Percentiles rank a stretch among this genome's conserved stretches.
Evolutionary conservation across 75 land plant genomes (phyloP).

Genomic region (Cupressus sempervirens): DNA sequence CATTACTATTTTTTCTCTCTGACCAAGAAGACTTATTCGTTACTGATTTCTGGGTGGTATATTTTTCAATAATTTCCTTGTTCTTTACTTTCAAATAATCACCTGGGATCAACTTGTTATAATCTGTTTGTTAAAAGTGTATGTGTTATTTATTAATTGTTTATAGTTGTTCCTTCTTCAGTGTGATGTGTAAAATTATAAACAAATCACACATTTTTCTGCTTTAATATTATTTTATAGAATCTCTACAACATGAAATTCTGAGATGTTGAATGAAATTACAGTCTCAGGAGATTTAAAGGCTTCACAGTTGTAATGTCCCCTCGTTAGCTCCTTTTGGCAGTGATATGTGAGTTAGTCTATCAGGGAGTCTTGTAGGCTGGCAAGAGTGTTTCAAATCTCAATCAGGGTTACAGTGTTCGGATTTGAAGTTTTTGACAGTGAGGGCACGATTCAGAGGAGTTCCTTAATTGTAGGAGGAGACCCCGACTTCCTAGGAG

Average conservation of each 20-base stretch:
- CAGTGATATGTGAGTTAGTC: too few species aligned
- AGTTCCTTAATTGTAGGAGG: too few species aligned
- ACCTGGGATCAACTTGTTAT: neutral
- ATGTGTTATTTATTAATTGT: neutral
- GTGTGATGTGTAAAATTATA: neutral
- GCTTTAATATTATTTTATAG: neutral
- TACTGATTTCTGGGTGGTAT: neutral
- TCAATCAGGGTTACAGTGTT: too few species aligned
- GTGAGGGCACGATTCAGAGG: too few species aligned
- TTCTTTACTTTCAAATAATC: neutral
- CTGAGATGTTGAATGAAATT: too few species aligned
- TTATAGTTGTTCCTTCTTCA: neutral
- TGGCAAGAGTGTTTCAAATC: too few species aligned
- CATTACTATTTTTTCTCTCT: neutral
- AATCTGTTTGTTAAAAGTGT: neutral
- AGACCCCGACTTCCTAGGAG: too few species aligned
- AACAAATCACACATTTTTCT: neutral
- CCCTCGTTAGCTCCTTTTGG: too few species aligned
- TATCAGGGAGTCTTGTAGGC: too few species aligned
- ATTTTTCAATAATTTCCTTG: neutral
- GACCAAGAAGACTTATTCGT: neutral
- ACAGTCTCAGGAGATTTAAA: neutral
- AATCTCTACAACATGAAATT: neutral
- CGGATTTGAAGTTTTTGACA: too few species aligned
- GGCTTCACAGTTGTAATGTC: too few species aligned